phyloP scores from a whole-genome alignment of 2,329 filamentous ascomycete genomes.

The Calonectria pauciramosa region DNA sequence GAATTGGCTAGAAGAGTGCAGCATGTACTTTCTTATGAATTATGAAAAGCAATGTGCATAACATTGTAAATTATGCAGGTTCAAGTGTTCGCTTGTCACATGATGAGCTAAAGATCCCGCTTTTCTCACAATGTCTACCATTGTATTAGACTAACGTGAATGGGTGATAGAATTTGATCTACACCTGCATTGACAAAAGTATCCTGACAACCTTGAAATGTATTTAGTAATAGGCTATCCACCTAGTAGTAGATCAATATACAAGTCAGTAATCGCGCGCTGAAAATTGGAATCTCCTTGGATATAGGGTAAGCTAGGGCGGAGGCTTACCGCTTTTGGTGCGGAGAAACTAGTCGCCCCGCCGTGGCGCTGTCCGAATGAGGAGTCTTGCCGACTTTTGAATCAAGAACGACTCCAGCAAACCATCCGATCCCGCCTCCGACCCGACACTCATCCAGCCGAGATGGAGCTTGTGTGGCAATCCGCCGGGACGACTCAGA shows the following conservation, averaged over 20 bases:
- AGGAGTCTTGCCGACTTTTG: not conserved
- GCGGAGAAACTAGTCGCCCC: not conserved
- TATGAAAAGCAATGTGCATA: too few relatives aligned
- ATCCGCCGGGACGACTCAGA: not conserved
- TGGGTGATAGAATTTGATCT: not conserved
- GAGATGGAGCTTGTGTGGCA: slow-evolving; percentile 31
- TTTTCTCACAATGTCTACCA: not conserved
- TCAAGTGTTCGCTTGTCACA: too few relatives aligned
- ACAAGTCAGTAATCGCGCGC: not conserved
- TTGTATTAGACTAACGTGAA: not conserved
- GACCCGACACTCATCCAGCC: not conserved
- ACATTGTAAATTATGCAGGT: too few relatives aligned
- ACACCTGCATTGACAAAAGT: not conserved
- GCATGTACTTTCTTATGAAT: too few relatives aligned
- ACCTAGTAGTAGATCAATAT: not conserved
- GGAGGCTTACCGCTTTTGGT: slow-evolving; percentile 1
- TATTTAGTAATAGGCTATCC: not conserved
- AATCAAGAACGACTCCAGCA: not conserved
- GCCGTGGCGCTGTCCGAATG: not conserved
- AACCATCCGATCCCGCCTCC: not conserved
- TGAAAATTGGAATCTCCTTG: not conserved
- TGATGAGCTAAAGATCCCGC: not conserved
- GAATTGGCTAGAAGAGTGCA: too few relatives aligned
- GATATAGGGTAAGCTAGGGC: not conserved
- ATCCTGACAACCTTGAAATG: not conserved